Base-by-base conservation (phyloP, 2,329 filamentous ascomycete genomes). In the Ceratocystis ficicola region DNA sequence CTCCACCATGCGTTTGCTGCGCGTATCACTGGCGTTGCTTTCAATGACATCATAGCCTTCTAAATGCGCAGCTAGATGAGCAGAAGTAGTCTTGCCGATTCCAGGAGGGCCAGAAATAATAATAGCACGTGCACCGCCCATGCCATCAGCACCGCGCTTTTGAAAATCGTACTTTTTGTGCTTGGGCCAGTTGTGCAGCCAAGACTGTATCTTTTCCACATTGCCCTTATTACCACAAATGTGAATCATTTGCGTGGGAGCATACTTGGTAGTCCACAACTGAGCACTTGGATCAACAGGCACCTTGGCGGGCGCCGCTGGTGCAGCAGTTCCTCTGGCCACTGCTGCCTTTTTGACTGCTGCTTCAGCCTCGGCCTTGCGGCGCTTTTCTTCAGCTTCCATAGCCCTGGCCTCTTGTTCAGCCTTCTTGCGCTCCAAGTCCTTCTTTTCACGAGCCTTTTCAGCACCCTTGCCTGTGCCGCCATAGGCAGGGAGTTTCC, bases 51-150 rank as follows among this genome's bases (percentile, higher is more conserved):
- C 94, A 72, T 90, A 97, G 1, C 93, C 92, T 73, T 95, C 92
- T 22, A 97, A 77, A 72, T 91, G 95, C 0, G 94, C 93, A 17
- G 95, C 90, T 36, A 99, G 80, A 77, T 99, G 94, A 28, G 94
- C 94, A 62, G 95, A 90, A 41, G 94, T 99, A 1, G 94, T 99
- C 77, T 99, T 99, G 70, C 94, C 94, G 70, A 99, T 96, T 20
- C 94, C 94, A 36, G 94, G 94, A 17, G 94, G 93, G 0, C 94
- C 94, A 70, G 95, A 92, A 65, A 99, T 87, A 73, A 97, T 95
- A 70, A 97, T 86, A n/a, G 93, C 90, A 69, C 94, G 86, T 71
- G 88, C 89, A 0, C 82, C 81, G 44, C 93, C 93, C 73, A 86
- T 86, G 1, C 92, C 94, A 75, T 97, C 92, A 8, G 88, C 81